phyloP scores from a whole-genome alignment of 495 filamentous ascomycete genomes.

The Staphylotrichum tortipilum region DNA sequence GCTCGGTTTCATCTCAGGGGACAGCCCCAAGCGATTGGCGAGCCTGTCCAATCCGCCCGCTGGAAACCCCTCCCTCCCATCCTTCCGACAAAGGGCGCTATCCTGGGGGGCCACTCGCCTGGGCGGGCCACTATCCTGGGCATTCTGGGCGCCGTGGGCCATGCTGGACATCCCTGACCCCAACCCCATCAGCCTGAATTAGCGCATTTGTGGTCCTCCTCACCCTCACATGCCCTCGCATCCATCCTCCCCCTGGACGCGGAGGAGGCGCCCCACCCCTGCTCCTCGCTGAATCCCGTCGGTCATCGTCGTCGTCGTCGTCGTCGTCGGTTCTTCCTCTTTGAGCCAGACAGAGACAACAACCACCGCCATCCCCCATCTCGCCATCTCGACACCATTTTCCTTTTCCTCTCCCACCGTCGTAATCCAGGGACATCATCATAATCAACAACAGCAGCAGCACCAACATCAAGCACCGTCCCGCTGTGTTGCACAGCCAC shows the following conservation, averaged over 20 bases:
- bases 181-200: conserved; percentile 23
- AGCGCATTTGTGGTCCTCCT: conserved; percentile 3
- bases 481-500: conserved; percentile 8
- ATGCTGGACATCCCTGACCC: not conserved
- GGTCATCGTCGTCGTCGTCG: too few relatives aligned
- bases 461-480: not conserved
- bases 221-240: too few relatives aligned
- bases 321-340: too few relatives aligned
- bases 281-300: conserved; percentile 2
- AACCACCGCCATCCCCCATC: too few relatives aligned
- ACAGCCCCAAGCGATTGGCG: conserved; percentile 19
- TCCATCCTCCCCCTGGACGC: conserved; percentile 7
- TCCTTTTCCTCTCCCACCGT: not conserved
- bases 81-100: not conserved
- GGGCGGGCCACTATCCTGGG: too few relatives aligned
- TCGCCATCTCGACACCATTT: not conserved
- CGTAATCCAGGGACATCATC: too few relatives aligned
- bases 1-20: conserved; percentile 26
- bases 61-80: conserved; percentile 4
- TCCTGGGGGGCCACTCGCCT: too few relatives aligned
- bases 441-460: too few relatives aligned
- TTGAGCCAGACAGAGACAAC: too few relatives aligned
- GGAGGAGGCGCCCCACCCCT: conserved; percentile 1
- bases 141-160: too few relatives aligned
- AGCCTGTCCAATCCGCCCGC: conserved; percentile 18